Evolutionary conservation across 805 yeast species (phyloP).

Genomic region (Barnettozyma sp.): DNA sequence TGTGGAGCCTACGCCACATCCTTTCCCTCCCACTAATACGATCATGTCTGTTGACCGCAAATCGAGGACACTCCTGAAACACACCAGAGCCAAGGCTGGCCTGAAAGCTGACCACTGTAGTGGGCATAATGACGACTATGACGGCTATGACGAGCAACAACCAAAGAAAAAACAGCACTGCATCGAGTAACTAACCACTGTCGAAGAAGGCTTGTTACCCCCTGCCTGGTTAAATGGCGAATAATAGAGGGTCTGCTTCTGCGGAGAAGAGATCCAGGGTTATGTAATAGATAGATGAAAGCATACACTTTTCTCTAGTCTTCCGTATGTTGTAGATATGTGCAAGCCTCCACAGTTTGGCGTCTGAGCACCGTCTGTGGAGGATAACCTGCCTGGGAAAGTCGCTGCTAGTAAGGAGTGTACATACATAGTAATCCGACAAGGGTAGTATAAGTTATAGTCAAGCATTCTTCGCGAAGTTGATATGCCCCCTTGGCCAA

Average conservation of each 20-base stretch:
- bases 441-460: background rate
- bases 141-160: background rate
- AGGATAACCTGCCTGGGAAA: too few relatives aligned
- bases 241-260: background rate
- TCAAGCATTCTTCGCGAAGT: conserved; percentile 1
- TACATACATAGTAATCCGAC: too few relatives aligned
- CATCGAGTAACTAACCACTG: too few relatives aligned
- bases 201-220: background rate
- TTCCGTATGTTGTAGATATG: background rate
- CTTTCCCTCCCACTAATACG: conserved; percentile 21
- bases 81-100: background rate
- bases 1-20: conserved; percentile 2
- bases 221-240: too few relatives aligned
- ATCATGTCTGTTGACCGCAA: conserved; percentile 11
- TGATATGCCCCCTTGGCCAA: conserved; percentile 43
- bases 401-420: too few relatives aligned
- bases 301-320: background rate
- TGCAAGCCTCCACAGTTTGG: too few relatives aligned
- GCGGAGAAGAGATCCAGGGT: conserved; percentile 4
- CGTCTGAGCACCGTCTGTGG: too few relatives aligned
- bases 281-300: background rate
- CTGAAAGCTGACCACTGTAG: background rate
- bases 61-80: conserved; percentile 3
- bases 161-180: too few relatives aligned
- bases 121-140: background rate